Conservation (phyloP, 169 alveolate species). For the Plasmodium gallinaceum region DNA sequence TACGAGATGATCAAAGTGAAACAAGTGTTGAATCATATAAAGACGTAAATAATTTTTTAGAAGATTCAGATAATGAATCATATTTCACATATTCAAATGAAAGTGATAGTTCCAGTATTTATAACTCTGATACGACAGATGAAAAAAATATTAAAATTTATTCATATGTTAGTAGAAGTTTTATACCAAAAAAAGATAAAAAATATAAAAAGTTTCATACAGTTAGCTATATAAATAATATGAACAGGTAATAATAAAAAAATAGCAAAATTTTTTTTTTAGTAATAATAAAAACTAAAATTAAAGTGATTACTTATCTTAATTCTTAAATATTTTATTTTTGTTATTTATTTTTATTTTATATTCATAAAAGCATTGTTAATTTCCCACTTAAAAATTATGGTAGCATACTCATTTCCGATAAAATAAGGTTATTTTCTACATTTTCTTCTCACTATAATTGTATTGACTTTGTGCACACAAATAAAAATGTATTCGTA, state of each 20-base stretch:
- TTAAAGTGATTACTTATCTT: not conserved
- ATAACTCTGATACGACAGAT: slow-evolving; percentile 26
- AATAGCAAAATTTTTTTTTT: not conserved
- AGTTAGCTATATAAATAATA: slow-evolving; percentile 62
- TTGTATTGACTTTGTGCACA: not conserved
- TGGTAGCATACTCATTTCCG: slow-evolving; percentile 13
- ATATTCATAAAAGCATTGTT: slow-evolving; percentile 21
- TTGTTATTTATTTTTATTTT: not conserved
- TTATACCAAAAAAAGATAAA: slow-evolving; percentile 28
- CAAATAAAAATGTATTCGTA: not conserved
- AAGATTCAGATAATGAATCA: slow-evolving; percentile 56
- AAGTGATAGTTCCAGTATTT: slow-evolving; percentile 35
- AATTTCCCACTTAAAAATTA: slow-evolving; percentile 50
- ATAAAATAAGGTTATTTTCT: slow-evolving; percentile 40
- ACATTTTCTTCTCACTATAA: not conserved
- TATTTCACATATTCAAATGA: slow-evolving; percentile 40
- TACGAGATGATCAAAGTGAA: slow-evolving; percentile 63
- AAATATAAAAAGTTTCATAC: slow-evolving; percentile 46
- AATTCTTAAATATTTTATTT: not conserved
- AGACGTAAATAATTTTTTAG: slow-evolving; percentile 54
- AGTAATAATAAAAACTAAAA: not conserved
- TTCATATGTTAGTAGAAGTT: slow-evolving; percentile 37
- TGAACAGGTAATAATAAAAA: slow-evolving; percentile 34
- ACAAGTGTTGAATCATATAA: slow-evolving; percentile 57
- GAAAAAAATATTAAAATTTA: slow-evolving; percentile 21